Base-by-base conservation (phyloP, 441 rosid species). In the Gossypium schwendimanii region DNA sequence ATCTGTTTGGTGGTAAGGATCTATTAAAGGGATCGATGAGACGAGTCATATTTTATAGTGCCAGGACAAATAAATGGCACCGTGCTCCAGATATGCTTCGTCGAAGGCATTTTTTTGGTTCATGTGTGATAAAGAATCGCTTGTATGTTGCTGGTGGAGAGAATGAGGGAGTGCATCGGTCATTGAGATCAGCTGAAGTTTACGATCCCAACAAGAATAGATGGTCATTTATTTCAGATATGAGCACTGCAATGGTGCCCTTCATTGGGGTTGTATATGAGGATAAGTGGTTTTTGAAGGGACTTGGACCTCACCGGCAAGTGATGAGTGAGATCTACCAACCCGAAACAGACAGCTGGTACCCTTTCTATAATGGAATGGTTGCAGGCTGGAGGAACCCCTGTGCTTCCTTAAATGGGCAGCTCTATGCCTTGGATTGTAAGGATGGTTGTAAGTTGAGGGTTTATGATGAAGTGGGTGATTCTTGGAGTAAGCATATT, bases 141-240 rank as follows among this genome's bases (percentile, higher is more conserved):
- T 78, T 86, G 68, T 86, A 82, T 62, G 85, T 86, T 52, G 87
- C 86, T n/a, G 89, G 89, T 0, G 89, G 89, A 47, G 89, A 84
- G 80, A 82, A 80, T 0, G 86, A 81, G 58, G 87, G 87, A 10
- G 83, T 73, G 70, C 87, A 84, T 70, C 83, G 84, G 57, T 77
- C 87, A 1, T 73, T 86, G 63, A 84, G 82, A 50, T 84, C 87
- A 21, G 87, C 86, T 1, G 89, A 86, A 73, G 83, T 86, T 17
- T 86, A 84, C 64, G 86, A 86, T 78, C 89, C 89, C 45, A 84
- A 81, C 84, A 86, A 76, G 77, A 86, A 84, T 70, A 82, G 89
- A 28, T 86, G 89, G 87, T 75, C 82, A 6, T 81, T 86, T 47
- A 76, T 86, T 64, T 76, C 89, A 52, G 89, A 86, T 24, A 82